These are phyloP conservation scores for Floccularia luteovirens DNA, from an alignment of 768 basidiomycete genomes.

Conservation along the genomic window DNA sequence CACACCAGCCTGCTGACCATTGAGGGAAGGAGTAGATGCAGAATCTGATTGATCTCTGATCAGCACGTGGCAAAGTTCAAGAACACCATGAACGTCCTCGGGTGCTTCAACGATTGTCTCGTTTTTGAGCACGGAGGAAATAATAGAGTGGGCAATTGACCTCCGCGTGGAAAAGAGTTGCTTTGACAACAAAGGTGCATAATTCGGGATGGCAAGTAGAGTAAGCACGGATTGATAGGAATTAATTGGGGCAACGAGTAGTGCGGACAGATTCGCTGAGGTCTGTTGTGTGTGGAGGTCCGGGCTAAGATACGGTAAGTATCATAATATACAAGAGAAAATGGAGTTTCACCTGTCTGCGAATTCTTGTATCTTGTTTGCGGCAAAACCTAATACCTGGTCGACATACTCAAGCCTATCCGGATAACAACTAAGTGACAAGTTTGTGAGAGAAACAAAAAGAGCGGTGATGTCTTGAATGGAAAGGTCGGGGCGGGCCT, in stretches of 20 bases:
- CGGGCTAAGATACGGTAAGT: constrained; percentile 39
- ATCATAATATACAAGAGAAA: background rate
- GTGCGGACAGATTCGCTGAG: constrained; percentile 80
- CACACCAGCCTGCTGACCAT: constrained; percentile 16
- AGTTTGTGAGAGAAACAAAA: constrained; percentile 89
- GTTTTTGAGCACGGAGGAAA: constrained; percentile 93
- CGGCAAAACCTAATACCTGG: constrained; percentile 87
- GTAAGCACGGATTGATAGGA: constrained; percentile 96
- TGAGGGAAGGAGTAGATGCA: constrained; percentile 9
- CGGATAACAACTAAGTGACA: constrained; percentile 95
- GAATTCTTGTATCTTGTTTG: constrained; percentile 79
- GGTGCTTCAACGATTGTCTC: constrained; percentile 92
- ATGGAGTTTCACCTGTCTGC: constrained; percentile 54
- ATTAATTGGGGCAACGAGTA: constrained; percentile 91
- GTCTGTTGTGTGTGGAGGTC: constrained; percentile 88
- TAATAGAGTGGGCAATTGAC: constrained; percentile 90
- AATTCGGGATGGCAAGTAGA: constrained; percentile 91
- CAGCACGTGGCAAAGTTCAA: constrained; percentile 88
- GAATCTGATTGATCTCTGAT: constrained; percentile 79
- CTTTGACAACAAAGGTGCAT: constrained; percentile 70
- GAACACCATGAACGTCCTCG: constrained; percentile 90
- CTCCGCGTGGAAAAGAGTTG: constrained; percentile 90
- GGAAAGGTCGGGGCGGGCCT: constrained; percentile 96
- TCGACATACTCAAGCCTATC: constrained; percentile 96
- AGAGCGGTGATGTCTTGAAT: constrained; percentile 98